Evolutionary conservation across 306 rosid genomes (phyloP), one percentile per base, ranked within the genome.

Genomic region (Prunus mira): DNA sequence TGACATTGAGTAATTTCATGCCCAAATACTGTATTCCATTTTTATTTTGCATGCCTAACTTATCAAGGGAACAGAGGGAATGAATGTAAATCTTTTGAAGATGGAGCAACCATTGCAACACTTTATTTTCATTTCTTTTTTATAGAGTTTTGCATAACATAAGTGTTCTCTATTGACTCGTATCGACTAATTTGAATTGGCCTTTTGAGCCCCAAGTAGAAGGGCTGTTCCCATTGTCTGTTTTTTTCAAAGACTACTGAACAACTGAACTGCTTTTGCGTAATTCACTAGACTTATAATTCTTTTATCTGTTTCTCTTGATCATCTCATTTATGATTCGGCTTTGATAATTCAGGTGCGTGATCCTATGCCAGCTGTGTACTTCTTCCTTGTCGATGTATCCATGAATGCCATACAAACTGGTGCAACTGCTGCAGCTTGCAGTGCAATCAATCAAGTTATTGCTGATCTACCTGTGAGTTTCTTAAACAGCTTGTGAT

Each of bases 391-490:
- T 80, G 82, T 95, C 34, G 99, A 95, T 88, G 99, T 92, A 61
- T 92, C 99, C 69, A 89, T 90, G 97, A 95, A 95, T 81, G 96
- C 99, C 57, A 81, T 95, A 72, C 97, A 95, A 88, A 95, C 96
- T 83, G 99, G 99, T 83, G 99, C 99, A 64, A 84, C 99, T 65
- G 99, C 93, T 78, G 99, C 99, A 80, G 99, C 99, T 70, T 95
- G 99, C 96, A 88, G 96, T 89, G 97, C 97, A 80, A 92, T 95
- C 80, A 83, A 69, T 87, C 97, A 91, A 95, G 97, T 95, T 79
- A 90, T 95, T 81, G 32, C 86, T 17, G 99, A 95, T 80, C 91
- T 95, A 80, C 97, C 97, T 72, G 99, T 95, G 91, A 95, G 99
- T 85, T 22, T 54, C 18, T 56, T 76, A 61, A 64, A 60, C 62